These are phyloP conservation scores for Byssochlamys sp. DNA, from an alignment of 2,329 filamentous ascomycete genomes.

Conservation along the genomic window DNA sequence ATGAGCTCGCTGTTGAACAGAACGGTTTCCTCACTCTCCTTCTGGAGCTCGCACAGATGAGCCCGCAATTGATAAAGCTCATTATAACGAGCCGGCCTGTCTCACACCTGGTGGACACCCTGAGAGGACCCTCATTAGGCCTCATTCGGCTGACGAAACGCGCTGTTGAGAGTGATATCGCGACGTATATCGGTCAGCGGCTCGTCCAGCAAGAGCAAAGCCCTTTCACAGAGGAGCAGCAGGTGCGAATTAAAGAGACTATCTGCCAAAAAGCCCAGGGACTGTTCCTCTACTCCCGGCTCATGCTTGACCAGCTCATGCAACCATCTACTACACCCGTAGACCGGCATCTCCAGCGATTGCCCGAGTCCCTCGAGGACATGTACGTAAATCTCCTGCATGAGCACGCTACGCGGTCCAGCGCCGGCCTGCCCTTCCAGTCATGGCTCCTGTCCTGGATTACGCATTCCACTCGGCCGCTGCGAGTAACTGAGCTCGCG, in stretches of 20 bases:
- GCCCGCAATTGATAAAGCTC: slow-evolving; percentile 29
- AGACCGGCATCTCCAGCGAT: slow-evolving; percentile 15
- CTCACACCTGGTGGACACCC: slow-evolving; percentile 18
- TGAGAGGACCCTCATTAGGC: slow-evolving; percentile 18
- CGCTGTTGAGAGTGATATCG: slow-evolving; percentile 34
- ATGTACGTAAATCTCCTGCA: slow-evolving; percentile 33
- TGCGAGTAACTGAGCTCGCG: slow-evolving; percentile 37
- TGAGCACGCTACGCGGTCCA: slow-evolving; percentile 27
- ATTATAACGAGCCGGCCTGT: slow-evolving; percentile 38
- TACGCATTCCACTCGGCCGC: slow-evolving; percentile 33
- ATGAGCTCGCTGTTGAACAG: slow-evolving; percentile 38
- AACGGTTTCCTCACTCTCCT: slow-evolving; percentile 28
- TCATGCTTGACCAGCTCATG: slow-evolving; percentile 33
- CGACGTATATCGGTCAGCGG: slow-evolving; percentile 23
- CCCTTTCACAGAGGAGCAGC: neutral
- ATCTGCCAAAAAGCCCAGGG: slow-evolving; percentile 33
- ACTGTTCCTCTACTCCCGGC: slow-evolving; percentile 36
- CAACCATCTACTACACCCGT: slow-evolving; percentile 11
- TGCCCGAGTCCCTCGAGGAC: slow-evolving; percentile 30
- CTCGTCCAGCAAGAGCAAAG: slow-evolving; percentile 11
- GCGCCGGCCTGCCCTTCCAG: slow-evolving; percentile 11
- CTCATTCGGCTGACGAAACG: slow-evolving; percentile 30
- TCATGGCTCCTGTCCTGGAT: slow-evolving; percentile 33
- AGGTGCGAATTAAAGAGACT: neutral
- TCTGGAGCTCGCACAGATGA: slow-evolving; percentile 20